Evolutionary conservation across 2,329 filamentous ascomycete species (phyloP), one percentile per base, ranked within the genome.

Genomic region (Claviceps pusilla): DNA sequence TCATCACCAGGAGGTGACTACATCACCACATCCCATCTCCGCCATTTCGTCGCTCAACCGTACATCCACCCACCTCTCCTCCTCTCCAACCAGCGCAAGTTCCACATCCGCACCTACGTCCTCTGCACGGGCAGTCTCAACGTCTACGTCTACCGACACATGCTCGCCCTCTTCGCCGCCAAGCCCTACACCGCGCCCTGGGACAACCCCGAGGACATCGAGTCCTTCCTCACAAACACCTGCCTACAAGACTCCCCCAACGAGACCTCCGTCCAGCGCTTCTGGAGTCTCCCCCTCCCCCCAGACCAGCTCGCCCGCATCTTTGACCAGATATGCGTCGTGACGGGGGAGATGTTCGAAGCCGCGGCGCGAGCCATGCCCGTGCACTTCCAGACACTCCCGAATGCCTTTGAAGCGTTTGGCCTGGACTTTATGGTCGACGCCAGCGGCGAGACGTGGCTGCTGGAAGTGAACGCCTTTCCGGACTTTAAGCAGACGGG

Each of bases 401-500:
- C 84, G 0, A 91, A 94, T 66, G 87, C 85, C 0, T 97, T 97
- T 65, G 93, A 98, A 72, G 74, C 94, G 7, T 98, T 87, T 66
- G 93, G 93, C 0, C 69, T 97, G 46, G 93, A 98, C 66, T 98
- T 93, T 65, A 68, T 98, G 63, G 83, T 96, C 10, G 87, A 89
- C 63, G 75, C 66, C 0, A 63, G 66, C 9, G 83, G 81, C 0
- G 75, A 64, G 3, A 79, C 82, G 3, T 96, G 83, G 82, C 67
- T 98, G 63, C 72, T 98, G 55, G 93, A 98, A 72, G 80, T 95
- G 37, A 98, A 98, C 72, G 88, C 91, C 0, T 98, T 95, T 69
- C 93, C 93, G 10, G 93, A 98, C 71, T 97, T 97, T 65, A 83
- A 79, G 64, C 91, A 97, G 78, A 95, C 89, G 16, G 93, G 93